These are phyloP conservation scores for Aureobasidium namibiae DNA, from an alignment of 2,329 filamentous ascomycete species.

Conservation along the genomic window DNA sequence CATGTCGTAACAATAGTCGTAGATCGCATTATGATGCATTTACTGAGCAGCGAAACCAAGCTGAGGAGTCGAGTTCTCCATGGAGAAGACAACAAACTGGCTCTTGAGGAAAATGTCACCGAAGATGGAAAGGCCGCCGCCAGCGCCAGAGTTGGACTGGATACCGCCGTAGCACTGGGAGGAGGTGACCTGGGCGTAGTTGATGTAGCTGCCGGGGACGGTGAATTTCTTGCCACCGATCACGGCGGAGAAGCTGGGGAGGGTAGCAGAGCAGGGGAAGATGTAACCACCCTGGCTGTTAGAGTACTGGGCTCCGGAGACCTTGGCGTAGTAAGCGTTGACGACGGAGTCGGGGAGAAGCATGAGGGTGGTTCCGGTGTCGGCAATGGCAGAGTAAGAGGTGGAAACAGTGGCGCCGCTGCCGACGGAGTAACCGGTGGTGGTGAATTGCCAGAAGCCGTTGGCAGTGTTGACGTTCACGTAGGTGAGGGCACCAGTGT, in stretches of 20 bases:
- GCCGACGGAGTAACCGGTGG: slow-evolving; percentile 49
- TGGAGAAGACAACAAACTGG: slow-evolving; percentile 65
- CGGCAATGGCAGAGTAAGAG: slow-evolving; percentile 51
- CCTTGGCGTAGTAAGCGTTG: slow-evolving; percentile 49
- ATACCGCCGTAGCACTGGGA: slow-evolving; percentile 65
- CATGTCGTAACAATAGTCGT: background rate
- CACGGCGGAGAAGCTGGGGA: slow-evolving; percentile 46
- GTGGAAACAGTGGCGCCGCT: slow-evolving; percentile 29
- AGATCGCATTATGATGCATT: background rate
- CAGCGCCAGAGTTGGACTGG: slow-evolving; percentile 53
- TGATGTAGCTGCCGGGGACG: slow-evolving; percentile 48
- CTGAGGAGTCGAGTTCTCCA: slow-evolving; percentile 30
- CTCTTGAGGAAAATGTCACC: slow-evolving; percentile 68
- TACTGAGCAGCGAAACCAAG: slow-evolving; percentile 38
- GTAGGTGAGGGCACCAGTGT: slow-evolving; percentile 51
- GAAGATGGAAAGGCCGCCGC: slow-evolving; percentile 58
- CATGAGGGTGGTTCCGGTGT: slow-evolving; percentile 63
- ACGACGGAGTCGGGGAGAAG: slow-evolving; percentile 49
- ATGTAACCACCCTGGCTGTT: slow-evolving; percentile 45
- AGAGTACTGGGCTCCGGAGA: slow-evolving; percentile 41
- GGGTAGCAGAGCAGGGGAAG: slow-evolving; percentile 42
- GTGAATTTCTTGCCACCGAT: slow-evolving; percentile 43
- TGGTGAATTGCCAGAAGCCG: slow-evolving; percentile 56
- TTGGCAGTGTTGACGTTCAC: slow-evolving; percentile 47
- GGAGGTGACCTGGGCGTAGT: slow-evolving; percentile 38